Conservation (phyloP, 2,329 filamentous ascomycete genomes). For the Leptographium galeiforme region DNA sequence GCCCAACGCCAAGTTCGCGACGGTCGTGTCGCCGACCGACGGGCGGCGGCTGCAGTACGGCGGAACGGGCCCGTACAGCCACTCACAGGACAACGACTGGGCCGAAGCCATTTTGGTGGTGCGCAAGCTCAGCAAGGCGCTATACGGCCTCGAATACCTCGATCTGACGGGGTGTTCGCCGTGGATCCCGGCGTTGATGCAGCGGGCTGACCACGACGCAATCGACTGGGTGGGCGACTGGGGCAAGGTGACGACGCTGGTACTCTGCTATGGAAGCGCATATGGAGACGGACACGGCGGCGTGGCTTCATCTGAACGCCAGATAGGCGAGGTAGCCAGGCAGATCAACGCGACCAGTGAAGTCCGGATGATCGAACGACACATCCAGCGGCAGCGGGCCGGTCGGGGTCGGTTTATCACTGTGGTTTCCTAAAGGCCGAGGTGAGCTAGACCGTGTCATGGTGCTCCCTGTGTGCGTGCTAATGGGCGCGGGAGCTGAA, state of each 20-base stretch:
- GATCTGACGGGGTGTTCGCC: constrained; percentile 45
- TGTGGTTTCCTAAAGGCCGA: constrained; percentile 1
- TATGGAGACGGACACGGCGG: not conserved
- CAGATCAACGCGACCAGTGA: constrained; percentile 5
- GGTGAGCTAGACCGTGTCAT: not conserved
- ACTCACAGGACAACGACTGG: constrained; percentile 45
- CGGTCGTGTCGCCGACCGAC: constrained; percentile 28
- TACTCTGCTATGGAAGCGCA: constrained; percentile 7
- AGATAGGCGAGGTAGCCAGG: constrained; percentile 3
- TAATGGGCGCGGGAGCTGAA: no score
- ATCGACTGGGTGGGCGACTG: constrained; percentile 35
- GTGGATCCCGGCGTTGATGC: constrained; percentile 38
- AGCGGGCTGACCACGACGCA: constrained; percentile 26
- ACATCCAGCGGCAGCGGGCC: constrained; percentile 10
- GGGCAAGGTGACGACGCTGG: constrained; percentile 12
- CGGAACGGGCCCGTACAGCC: constrained; percentile 43
- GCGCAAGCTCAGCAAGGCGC: constrained; percentile 35
- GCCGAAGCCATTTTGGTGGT: constrained; percentile 43
- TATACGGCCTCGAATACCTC: constrained; percentile 47
- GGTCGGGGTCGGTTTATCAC: constrained; percentile 13
- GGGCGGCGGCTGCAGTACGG: constrained; percentile 35
- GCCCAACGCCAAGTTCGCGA: constrained; percentile 35
- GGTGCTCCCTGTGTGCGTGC: no score
- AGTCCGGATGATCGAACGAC: constrained; percentile 9
- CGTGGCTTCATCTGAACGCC: not conserved